phyloP scores from a whole-genome alignment of 2,329 filamentous ascomycete species.

The Diaporthe humulicola region DNA sequence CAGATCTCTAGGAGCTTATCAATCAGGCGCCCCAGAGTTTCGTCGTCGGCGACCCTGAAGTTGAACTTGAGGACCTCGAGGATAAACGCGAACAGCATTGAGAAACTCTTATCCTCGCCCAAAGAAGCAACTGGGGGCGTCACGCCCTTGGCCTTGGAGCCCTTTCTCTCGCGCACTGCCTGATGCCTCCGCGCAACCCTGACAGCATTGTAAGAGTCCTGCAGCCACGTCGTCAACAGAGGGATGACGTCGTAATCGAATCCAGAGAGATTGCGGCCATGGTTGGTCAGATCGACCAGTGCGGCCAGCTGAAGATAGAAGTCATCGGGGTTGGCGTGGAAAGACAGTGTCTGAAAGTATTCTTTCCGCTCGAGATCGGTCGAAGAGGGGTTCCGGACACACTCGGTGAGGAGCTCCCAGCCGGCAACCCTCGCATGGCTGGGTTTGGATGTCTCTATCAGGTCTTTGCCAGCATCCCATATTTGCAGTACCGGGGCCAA shows the following conservation, averaged over 20 bases:
- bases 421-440: constrained; percentile 68
- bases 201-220: constrained; percentile 66
- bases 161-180: constrained; percentile 54
- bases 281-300: constrained; percentile 71
- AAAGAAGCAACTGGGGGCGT: constrained; percentile 46
- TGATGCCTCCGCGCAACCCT: constrained; percentile 64
- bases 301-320: constrained; percentile 76
- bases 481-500: constrained; percentile 72
- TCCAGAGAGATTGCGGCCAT: constrained; percentile 72
- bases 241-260: constrained; percentile 78
- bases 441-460: constrained; percentile 71
- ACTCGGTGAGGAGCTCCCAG: constrained; percentile 76
- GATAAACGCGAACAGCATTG: constrained; percentile 74
- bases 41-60: constrained; percentile 75
- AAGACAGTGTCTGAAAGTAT: constrained; percentile 74
- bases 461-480: constrained; percentile 75
- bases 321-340: constrained; percentile 69
- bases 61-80: constrained; percentile 82
- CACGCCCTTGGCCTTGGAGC: constrained; percentile 54
- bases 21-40: constrained; percentile 72
- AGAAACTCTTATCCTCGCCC: constrained; percentile 72
- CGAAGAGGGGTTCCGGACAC: constrained; percentile 71
- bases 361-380: constrained; percentile 77
- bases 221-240: constrained; percentile 72
- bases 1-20: constrained; percentile 75